phyloP scores from a whole-genome alignment of 106 monocot species.

The Acorus calamus region DNA sequence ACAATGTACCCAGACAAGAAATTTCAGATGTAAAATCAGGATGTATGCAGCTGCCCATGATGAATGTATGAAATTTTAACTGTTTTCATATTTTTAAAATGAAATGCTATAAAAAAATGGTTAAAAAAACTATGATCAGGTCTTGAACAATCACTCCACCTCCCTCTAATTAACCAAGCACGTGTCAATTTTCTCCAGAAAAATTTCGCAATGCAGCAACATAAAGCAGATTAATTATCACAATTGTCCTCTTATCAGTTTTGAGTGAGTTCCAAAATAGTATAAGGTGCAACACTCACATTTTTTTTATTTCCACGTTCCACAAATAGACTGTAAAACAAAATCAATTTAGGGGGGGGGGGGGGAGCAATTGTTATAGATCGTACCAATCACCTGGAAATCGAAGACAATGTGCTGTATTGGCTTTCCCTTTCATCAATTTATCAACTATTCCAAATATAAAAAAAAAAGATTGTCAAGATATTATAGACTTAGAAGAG shows the following conservation, averaged over 20 bases:
- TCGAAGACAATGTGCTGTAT: slow-evolving; percentile 80
- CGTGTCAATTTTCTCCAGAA: too few relatives aligned
- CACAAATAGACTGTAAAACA: background rate
- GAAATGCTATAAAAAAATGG: too few relatives aligned
- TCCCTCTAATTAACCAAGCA: too few relatives aligned
- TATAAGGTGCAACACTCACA: background rate
- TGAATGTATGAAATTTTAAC: too few relatives aligned
- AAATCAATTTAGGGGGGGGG: too few relatives aligned
- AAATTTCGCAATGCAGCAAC: background rate
- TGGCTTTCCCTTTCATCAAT: slow-evolving; percentile 76
- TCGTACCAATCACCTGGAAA: slow-evolving; percentile 88
- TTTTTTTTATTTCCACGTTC: background rate
- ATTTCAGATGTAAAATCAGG: too few relatives aligned
- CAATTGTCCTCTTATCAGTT: too few relatives aligned
- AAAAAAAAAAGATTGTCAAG: background rate
- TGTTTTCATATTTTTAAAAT: too few relatives aligned
- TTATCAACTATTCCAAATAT: slow-evolving; percentile 62
- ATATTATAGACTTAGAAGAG: background rate
- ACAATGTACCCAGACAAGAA: too few relatives aligned
- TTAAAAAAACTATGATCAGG: too few relatives aligned
- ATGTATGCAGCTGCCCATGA: too few relatives aligned
- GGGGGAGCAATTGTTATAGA: background rate
- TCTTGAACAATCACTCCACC: too few relatives aligned
- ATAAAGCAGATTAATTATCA: background rate
- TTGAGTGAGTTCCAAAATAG: background rate